Conservation (phyloP, 192 early-diverging fungal genomes). For the Spizellomyces sp. region DNA sequence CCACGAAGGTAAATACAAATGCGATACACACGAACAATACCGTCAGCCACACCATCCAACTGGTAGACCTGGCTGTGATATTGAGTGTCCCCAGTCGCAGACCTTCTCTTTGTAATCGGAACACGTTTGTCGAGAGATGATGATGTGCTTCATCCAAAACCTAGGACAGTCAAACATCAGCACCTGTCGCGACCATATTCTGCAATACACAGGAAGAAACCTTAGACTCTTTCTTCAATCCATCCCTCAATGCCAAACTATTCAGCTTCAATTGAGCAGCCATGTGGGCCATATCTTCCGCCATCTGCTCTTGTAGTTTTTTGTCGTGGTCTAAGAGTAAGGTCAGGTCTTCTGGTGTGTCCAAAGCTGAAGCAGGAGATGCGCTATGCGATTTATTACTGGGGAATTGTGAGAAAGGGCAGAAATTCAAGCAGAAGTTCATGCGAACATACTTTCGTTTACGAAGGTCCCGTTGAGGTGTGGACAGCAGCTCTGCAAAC, state of each 20-base stretch:
- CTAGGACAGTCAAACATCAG: not conserved
- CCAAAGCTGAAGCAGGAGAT: not conserved
- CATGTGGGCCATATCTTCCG: slow-evolving; percentile 22
- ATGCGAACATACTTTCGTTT: not conserved
- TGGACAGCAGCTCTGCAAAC: slow-evolving; percentile 4
- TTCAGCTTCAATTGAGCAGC: slow-evolving; percentile 22
- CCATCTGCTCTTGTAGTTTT: slow-evolving; percentile 26
- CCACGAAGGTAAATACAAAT: slow-evolving; percentile 26
- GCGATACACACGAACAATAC: slow-evolving; percentile 25
- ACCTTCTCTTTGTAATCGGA: slow-evolving; percentile 3
- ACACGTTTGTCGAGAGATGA: slow-evolving; percentile 15
- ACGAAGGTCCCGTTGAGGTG: slow-evolving; percentile 3
- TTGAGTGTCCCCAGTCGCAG: slow-evolving; percentile 16
- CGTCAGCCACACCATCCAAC: slow-evolving; percentile 29
- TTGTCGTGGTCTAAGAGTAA: slow-evolving; percentile 17
- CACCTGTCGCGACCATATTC: not conserved
- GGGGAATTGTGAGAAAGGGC: not conserved
- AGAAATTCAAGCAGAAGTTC: not conserved
- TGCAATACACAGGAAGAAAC: slow-evolving; percentile 1
- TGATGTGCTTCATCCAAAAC: slow-evolving; percentile 24
- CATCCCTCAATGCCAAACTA: slow-evolving; percentile 20
- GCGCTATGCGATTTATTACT: not conserved
- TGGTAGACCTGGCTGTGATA: slow-evolving; percentile 21
- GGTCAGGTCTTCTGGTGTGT: not conserved
- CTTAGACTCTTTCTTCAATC: slow-evolving; percentile 23